These are phyloP conservation scores for Aspergillus heteromorphus DNA, from an alignment of 495 filamentous ascomycete species.

Conservation along the genomic window DNA sequence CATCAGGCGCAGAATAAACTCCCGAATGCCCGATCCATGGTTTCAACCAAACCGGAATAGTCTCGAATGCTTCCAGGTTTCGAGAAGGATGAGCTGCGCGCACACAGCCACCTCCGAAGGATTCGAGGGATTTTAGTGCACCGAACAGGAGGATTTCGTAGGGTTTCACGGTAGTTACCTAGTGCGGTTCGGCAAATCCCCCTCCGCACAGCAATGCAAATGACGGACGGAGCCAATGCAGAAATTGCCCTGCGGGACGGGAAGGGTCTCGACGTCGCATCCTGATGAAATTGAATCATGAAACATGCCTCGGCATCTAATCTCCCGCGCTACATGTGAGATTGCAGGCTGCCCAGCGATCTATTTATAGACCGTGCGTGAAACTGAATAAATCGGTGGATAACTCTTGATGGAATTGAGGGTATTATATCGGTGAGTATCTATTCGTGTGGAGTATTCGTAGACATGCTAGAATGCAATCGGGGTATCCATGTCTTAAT, in stretches of 20 bases:
- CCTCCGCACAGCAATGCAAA: too few species aligned
- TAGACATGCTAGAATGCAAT: background rate
- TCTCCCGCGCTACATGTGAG: background rate
- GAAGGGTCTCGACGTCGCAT: too few species aligned
- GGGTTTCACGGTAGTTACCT: too few species aligned
- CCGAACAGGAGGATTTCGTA: too few species aligned
- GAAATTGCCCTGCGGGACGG: background rate
- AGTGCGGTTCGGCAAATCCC: too few species aligned
- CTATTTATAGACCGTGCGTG: background rate
- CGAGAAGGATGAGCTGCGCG: background rate
- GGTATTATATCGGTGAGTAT: background rate
- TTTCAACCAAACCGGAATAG: background rate
- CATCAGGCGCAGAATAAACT: background rate
- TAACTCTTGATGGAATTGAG: background rate
- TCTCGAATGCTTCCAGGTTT: background rate
- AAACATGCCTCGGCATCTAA: too few species aligned
- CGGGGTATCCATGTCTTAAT: background rate
- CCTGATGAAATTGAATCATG: too few species aligned
- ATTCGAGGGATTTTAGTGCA: background rate
- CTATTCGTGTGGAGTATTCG: background rate
- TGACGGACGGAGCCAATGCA: background rate
- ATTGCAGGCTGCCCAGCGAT: background rate
- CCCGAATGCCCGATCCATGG: background rate
- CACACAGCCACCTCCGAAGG: background rate
- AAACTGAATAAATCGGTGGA: background rate